Conservation (phyloP, 495 filamentous ascomycete species). For the Aspergillus ostianus region DNA sequence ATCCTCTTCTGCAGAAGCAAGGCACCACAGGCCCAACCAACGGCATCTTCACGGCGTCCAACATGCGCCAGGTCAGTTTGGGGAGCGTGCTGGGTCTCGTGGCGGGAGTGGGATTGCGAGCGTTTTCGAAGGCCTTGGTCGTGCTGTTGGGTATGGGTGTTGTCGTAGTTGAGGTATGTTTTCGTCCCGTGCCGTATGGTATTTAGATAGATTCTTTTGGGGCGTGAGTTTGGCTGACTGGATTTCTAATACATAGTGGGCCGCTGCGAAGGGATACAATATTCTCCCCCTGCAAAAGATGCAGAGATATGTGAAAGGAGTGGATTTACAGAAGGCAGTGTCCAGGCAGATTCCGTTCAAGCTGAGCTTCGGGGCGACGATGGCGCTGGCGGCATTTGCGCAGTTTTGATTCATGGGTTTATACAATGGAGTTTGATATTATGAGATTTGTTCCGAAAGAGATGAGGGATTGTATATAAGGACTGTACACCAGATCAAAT, state of each 20-base stretch:
- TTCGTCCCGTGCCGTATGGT: neutral
- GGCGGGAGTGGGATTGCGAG: conserved; percentile 65
- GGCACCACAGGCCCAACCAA: conserved; percentile 17
- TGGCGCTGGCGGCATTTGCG: conserved; percentile 74
- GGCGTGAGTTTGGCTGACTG: conserved; percentile 3
- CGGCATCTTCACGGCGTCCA: conserved; percentile 40
- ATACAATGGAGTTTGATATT: neutral
- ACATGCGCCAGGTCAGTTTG: conserved; percentile 64
- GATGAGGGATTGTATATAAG: neutral
- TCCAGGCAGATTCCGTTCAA: conserved; percentile 73
- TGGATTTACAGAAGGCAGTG: conserved; percentile 58
- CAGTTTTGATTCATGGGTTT: conserved; percentile 32
- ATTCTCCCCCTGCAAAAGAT: conserved; percentile 61
- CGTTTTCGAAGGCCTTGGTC: conserved; percentile 74
- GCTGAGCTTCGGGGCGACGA: conserved; percentile 71
- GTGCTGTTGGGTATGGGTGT: conserved; percentile 69
- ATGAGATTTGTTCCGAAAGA: neutral
- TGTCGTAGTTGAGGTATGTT: conserved; percentile 64
- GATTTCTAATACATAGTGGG: conserved; percentile 46
- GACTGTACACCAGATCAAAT: neutral
- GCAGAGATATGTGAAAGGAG: conserved; percentile 56
- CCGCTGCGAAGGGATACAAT: conserved; percentile 72
- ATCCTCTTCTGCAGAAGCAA: conserved; percentile 29
- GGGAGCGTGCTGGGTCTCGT: conserved; percentile 70
- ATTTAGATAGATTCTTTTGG: too few relatives aligned